Conservation (phyloP, 169 alveolate genomes). For the Plasmodium reichenowi region DNA sequence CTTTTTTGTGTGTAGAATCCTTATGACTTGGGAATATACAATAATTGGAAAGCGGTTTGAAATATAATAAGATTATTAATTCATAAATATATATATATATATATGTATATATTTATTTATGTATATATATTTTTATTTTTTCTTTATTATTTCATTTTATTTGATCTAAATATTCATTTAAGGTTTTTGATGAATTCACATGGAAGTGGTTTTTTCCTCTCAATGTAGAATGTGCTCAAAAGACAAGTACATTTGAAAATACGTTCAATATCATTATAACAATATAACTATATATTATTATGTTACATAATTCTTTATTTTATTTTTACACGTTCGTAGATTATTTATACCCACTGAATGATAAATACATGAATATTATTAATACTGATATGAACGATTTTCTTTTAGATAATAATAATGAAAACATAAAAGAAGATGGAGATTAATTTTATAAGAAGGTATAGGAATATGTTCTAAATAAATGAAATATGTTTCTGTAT, state of each 20-base stretch:
- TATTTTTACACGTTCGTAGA: slow-evolving; percentile 5
- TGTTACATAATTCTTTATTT: background rate
- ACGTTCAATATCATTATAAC: background rate
- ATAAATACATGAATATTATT: slow-evolving; percentile 46
- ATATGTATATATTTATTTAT: background rate
- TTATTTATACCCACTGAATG: slow-evolving; percentile 51
- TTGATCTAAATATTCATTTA: background rate
- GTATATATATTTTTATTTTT: background rate
- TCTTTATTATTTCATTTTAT: too few species aligned
- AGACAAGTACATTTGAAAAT: slow-evolving; percentile 9
- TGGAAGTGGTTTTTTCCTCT: slow-evolving; percentile 74
- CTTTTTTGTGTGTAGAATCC: slow-evolving; percentile 24
- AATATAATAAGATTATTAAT: background rate
- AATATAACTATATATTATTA: background rate
- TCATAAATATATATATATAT: background rate
- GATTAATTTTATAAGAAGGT: background rate
- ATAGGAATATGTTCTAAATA: too few species aligned
- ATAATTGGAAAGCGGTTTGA: slow-evolving; percentile 59
- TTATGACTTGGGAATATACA: slow-evolving; percentile 50
- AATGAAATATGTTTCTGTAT: too few species aligned
- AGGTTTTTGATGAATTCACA: slow-evolving; percentile 65
- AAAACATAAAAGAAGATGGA: slow-evolving; percentile 22
- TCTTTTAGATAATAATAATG: slow-evolving; percentile 32
- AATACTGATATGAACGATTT: slow-evolving; percentile 48
- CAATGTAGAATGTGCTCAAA: slow-evolving; percentile 24